Base-by-base conservation (phyloP, 2,329 filamentous ascomycete genomes). In the Colletotrichum sp. region DNA sequence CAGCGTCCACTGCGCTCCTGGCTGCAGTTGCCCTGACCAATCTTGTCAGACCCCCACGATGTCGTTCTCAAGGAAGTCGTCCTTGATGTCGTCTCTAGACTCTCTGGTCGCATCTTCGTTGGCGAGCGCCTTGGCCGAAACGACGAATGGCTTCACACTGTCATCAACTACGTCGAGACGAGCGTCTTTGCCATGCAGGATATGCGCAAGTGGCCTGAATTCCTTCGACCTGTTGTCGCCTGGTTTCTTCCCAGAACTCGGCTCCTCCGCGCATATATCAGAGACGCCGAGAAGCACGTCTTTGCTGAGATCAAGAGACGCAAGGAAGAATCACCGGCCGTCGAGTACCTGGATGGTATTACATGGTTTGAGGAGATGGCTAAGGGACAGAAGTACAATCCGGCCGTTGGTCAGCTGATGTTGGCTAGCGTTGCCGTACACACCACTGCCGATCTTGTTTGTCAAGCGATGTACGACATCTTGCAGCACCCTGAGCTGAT, bases 41-140 rank as follows among this genome's bases (percentile, higher is more conserved):
- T 5, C 13, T 8, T 55, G 7, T 3, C n/a, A 67, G 65, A 67
- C n/a, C 18, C 36, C 10, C 43, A 67, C 13, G 65, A 55, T 6
- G 43, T 67, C 7, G 65, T 34, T 21, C 48, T 57, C 43, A 67
- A 67, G 30, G 28, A 67, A 34, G 28, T n/a, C 5, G 26, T 73
- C 18, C 72, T 74, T 13, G 65, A 74, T 1, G 21, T 88, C 10
- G 84, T 91, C 9, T 87, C 88, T 13, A 86, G 87, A 8, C 77
- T 90, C 16, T 89, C 88, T 0, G 87, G 88, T 5, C 83, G 87
- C 5, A 84, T 89, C 6, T 90, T 90, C 76, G 79, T 90, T 4
- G 88, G 88, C 6, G 78, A 81, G 5, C 80, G 82, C 2, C 79
- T 89, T 13, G 88, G 86, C 78, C 86, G 86, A 5, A 84, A 90